Evolutionary conservation across 441 rosid genomes (phyloP), one percentile per base, ranked within the genome.

Genomic region (Euphorbia corollata): DNA sequence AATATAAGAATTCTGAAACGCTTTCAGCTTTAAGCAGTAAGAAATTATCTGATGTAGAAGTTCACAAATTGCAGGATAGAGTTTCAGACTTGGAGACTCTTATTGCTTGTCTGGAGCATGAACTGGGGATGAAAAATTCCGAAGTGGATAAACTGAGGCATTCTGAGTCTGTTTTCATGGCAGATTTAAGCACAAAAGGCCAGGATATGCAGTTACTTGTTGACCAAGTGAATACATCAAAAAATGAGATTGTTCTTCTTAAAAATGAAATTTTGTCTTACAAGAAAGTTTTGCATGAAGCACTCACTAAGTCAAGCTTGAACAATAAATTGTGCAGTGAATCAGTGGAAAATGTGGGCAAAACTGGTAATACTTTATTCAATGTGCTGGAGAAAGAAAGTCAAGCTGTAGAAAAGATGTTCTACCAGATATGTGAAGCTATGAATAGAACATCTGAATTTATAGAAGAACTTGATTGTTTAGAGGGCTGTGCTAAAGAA

Each of bases 401-500:
- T 64, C 61, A 79, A 54, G 65, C 79, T 38, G 72, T 76, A 41
- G 86, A 85, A 23, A 71, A 80, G 68, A 74, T 84, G 81, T 75
- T 86, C 32, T 68, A 70, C 41, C 81, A 80, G 73, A 66, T 86
- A 54, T 77, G 74, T 77, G 89, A 80, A 73, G 82, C 79, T 39
- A 51, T 72, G 61, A 82, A 76, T 60, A 79, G 66, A 66, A 77
- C 80, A 59, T 81, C 87, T 38, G 27, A 74, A 73, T 84, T 84
- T 65, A 70, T 72, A 48, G 78, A 83, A 65, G 85, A 84, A 68
- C 68, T 91, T 56, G 86, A 84, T 64, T 61, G 65, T 76, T 78
- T 91, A 74, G 87, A 89, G 80, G 61, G 66, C 64, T 79, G 61
- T 63, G 78, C 80, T 51, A 78, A 84, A 69, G 87, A 82, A 61